phyloP scores from a whole-genome alignment of 257 asterid species.

The Gentiana macrophylla region DNA sequence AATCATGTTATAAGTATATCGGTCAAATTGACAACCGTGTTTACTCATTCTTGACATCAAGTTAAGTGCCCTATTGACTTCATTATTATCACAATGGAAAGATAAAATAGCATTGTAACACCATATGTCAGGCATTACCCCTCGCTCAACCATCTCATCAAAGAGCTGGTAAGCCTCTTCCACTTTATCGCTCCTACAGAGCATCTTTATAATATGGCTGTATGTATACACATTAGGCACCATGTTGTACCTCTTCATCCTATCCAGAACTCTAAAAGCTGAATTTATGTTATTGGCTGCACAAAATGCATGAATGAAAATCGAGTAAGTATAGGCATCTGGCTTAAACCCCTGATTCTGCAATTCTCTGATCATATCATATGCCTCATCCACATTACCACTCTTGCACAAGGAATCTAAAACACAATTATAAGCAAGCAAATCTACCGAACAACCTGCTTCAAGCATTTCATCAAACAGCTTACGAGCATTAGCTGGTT shows the following conservation, averaged over 20 bases:
- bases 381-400: constrained; percentile 63
- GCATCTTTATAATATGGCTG: constrained; percentile 57
- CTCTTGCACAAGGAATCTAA: constrained; percentile 70
- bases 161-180: constrained; percentile 71
- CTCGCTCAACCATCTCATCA: constrained; percentile 52
- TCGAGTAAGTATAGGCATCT: constrained; percentile 68
- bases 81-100: constrained; percentile 63
- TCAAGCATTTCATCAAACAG: constrained; percentile 77
- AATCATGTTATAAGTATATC: constrained; percentile 69
- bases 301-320: constrained; percentile 57
- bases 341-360: constrained; percentile 51
- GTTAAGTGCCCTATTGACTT: constrained; percentile 56
- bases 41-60: constrained; percentile 57
- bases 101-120: constrained; percentile 62
- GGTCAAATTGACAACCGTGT: constrained; percentile 33
- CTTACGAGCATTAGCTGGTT: constrained; percentile 31
- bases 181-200: constrained; percentile 48
- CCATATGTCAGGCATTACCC: constrained; percentile 56
- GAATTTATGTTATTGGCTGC: constrained; percentile 49
- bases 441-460: constrained; percentile 44
- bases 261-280: constrained; percentile 55
- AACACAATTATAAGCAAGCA: constrained; percentile 68
- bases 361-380: constrained; percentile 42
- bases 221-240: constrained; percentile 68
- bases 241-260: constrained; percentile 58